Conservation (phyloP, 148 eudicot species). For the Nyssa sinensis region DNA sequence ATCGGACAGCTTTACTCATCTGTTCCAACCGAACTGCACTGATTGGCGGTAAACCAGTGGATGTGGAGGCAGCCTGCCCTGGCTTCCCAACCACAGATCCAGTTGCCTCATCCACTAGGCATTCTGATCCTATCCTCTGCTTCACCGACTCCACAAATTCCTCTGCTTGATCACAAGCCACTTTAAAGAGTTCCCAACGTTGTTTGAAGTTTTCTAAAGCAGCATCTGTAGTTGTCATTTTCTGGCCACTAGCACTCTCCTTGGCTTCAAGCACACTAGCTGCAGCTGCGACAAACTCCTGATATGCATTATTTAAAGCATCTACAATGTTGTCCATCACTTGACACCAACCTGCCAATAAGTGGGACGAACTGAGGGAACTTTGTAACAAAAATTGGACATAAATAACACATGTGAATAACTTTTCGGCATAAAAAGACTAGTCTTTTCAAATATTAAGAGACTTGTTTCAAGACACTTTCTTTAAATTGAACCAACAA, state of each 20-base stretch:
- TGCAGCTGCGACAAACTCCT: conserved; percentile 57
- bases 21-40: conserved; percentile 94
- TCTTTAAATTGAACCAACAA: not conserved
- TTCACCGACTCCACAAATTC: conserved; percentile 91
- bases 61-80: conserved; percentile 43
- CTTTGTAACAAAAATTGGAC: not conserved
- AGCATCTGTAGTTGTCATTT: conserved; percentile 59
- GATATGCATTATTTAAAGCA: conserved; percentile 40
- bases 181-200: conserved; percentile 74
- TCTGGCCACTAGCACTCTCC: conserved; percentile 60
- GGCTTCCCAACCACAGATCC: conserved; percentile 52
- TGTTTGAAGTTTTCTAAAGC: conserved; percentile 86
- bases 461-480: not conserved
- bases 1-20: conserved; percentile 96
- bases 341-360: conserved; percentile 12
- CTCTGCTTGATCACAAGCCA: conserved; percentile 92
- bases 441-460: not conserved
- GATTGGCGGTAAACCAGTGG: conserved; percentile 72
- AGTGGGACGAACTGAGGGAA: not conserved
- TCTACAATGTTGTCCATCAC: conserved; percentile 51
- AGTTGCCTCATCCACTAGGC: conserved; percentile 94
- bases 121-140: conserved; percentile 92
- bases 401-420: not conserved
- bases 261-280: conserved; percentile 66
- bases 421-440: not conserved